Evolutionary conservation across 2,329 filamentous ascomycete genomes (phyloP).

Genomic region (Penicillium sp.): DNA sequence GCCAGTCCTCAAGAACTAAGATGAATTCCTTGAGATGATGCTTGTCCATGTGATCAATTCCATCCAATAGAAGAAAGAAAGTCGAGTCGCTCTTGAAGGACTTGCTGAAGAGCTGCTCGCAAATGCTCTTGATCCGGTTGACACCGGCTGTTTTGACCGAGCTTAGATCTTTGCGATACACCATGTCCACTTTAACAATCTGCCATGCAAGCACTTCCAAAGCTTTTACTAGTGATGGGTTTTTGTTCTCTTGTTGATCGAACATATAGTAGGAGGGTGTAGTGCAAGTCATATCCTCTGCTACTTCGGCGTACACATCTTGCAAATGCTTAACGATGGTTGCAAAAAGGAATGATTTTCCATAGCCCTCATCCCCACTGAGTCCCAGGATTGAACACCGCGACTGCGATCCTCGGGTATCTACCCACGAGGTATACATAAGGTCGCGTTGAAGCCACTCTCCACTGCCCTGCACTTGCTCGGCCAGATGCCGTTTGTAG

Average conservation of each 20-base stretch:
- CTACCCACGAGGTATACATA: no score
- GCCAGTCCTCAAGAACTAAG: slow-evolving; percentile 10
- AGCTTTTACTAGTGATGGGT: background rate
- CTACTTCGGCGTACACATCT: background rate
- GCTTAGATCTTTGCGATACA: background rate
- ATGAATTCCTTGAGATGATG: slow-evolving; percentile 21
- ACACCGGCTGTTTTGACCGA: background rate
- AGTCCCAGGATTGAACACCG: no score
- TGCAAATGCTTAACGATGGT: background rate
- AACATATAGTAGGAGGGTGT: background rate
- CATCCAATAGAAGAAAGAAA: slow-evolving; percentile 48
- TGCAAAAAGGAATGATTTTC: background rate
- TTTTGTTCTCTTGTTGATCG: background rate
- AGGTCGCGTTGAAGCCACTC: background rate
- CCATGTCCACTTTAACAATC: background rate
- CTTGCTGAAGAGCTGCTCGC: slow-evolving; percentile 12
- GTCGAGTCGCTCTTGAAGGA: slow-evolving; percentile 23
- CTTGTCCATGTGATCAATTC: slow-evolving; percentile 47
- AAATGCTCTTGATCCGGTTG: slow-evolving; percentile 7
- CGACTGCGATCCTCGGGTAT: no score
- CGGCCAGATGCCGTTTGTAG: background rate
- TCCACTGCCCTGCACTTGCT: background rate
- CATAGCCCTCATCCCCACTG: background rate
- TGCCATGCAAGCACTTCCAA: background rate
- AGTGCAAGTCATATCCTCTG: background rate